Conservation (phyloP, 345 rosid species). For the Noccaea caerulescens region DNA sequence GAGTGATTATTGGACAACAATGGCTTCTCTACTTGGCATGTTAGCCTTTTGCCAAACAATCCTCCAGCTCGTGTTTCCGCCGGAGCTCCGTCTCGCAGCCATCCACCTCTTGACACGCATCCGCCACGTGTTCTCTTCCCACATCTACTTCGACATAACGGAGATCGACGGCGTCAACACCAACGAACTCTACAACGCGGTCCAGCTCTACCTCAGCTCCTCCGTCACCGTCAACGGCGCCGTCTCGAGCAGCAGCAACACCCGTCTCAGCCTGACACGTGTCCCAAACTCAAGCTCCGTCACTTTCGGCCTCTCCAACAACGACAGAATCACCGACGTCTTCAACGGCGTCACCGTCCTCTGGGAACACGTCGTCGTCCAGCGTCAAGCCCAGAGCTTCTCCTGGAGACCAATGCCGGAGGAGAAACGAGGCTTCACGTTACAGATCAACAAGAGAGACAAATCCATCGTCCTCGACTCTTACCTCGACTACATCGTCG, state of each 20-base stretch:
- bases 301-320: constrained; percentile 83
- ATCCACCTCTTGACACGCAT: constrained; percentile 57
- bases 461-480: constrained; percentile 60
- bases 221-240: constrained; percentile 61
- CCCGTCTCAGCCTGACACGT: constrained; percentile 80
- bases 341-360: constrained; percentile 60
- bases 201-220: constrained; percentile 86
- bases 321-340: constrained; percentile 72
- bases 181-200: constrained; percentile 48
- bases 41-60: constrained; percentile 82
- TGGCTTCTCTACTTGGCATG: constrained; percentile 76
- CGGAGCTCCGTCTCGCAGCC: constrained; percentile 73
- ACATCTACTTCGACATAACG: constrained; percentile 83
- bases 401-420: constrained; percentile 94
- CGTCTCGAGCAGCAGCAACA: constrained; percentile 24
- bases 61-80: constrained; percentile 71
- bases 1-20: constrained; percentile 81
- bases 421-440: constrained; percentile 86
- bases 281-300: constrained; percentile 82
- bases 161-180: constrained; percentile 95
- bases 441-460: constrained; percentile 69
- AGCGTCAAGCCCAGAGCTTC: constrained; percentile 71
- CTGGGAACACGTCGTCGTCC: constrained; percentile 92
- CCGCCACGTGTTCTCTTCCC: constrained; percentile 59
- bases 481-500: constrained; percentile 80